phyloP scores from a whole-genome alignment of 2,329 filamentous ascomycete genomes.

The Colletotrichum ledebouriae region DNA sequence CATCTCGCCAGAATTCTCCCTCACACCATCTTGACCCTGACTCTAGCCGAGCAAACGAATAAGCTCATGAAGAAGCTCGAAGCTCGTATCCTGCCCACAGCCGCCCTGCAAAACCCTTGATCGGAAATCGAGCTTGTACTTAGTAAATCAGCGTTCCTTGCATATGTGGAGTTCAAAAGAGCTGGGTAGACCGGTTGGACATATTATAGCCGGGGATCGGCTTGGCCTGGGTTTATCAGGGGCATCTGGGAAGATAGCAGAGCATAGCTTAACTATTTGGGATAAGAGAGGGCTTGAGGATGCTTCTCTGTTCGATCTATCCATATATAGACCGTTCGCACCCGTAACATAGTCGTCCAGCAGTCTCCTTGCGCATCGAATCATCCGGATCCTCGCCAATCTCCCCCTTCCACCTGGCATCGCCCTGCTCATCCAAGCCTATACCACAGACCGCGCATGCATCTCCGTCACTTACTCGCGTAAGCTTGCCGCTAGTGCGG shows the following conservation, averaged over 20 bases:
- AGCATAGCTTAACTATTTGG: constrained; percentile 4
- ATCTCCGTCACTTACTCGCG: constrained; percentile 57
- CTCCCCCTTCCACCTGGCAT: constrained; percentile 74
- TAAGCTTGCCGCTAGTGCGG: constrained; percentile 86
- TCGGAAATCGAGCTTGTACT: constrained; percentile 26
- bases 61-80: constrained; percentile 89
- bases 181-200: constrained; percentile 18
- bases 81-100: constrained; percentile 62
- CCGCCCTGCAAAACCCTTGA: constrained; percentile 51
- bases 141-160: constrained; percentile 39
- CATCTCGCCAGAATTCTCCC: constrained; percentile 94
- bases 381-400: constrained; percentile 60
- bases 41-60: constrained; percentile 95
- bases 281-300: constrained; percentile 1
- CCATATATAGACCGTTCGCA: constrained; percentile 75
- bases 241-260: constrained; percentile 5
- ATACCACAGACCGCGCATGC: constrained; percentile 79
- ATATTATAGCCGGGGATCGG: constrained; percentile 19
- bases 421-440: constrained; percentile 72
- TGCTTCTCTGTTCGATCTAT: constrained; percentile 48
- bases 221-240: constrained; percentile 2
- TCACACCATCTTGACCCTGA: constrained; percentile 94
- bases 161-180: constrained; percentile 41
- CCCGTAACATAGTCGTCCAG: constrained; percentile 75
- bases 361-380: constrained; percentile 46